Conservation (phyloP, 2,329 filamentous ascomycete species). For the Trichoderma atroviride region DNA sequence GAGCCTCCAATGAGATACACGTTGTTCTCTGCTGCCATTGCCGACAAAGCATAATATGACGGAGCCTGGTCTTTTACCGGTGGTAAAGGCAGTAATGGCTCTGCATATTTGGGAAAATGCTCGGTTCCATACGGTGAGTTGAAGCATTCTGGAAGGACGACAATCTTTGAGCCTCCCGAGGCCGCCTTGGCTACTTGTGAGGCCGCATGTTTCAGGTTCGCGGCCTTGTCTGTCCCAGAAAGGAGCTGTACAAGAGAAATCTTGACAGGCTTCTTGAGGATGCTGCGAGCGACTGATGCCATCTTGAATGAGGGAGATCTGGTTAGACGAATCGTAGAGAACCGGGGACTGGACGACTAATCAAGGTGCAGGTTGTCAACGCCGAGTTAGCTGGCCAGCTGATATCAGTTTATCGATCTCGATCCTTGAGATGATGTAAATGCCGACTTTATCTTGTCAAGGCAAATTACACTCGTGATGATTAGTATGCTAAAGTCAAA, state of each 20-base stretch:
- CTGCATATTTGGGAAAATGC: conserved; percentile 90
- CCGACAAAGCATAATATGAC: conserved; percentile 80
- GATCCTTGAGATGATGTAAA: not conserved
- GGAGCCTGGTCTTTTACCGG: conserved; percentile 72
- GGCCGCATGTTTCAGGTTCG: conserved; percentile 80
- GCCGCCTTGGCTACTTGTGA: conserved; percentile 83
- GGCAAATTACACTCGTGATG: not conserved
- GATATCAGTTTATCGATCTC: not conserved
- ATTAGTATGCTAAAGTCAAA: not conserved
- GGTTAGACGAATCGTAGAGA: not conserved
- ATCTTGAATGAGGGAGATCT: not conserved
- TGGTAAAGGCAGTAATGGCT: conserved; percentile 75
- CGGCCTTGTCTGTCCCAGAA: conserved; percentile 77
- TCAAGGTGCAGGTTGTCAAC: not conserved
- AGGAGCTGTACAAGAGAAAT: conserved; percentile 81
- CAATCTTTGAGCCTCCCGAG: conserved; percentile 73
- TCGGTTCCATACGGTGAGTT: conserved; percentile 93
- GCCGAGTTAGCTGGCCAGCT: not conserved
- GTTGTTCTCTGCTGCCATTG: conserved; percentile 75
- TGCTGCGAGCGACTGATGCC: not conserved
- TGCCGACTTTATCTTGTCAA: not conserved
- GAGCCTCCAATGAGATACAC: conserved; percentile 88
- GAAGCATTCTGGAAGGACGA: conserved; percentile 97
- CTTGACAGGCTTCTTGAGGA: conserved; percentile 74
- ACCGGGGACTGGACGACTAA: not conserved